Evolutionary conservation across 768 basidiomycete species (phyloP), one percentile per base, ranked within the genome.

Genomic region (Neoboletus magnificus): DNA sequence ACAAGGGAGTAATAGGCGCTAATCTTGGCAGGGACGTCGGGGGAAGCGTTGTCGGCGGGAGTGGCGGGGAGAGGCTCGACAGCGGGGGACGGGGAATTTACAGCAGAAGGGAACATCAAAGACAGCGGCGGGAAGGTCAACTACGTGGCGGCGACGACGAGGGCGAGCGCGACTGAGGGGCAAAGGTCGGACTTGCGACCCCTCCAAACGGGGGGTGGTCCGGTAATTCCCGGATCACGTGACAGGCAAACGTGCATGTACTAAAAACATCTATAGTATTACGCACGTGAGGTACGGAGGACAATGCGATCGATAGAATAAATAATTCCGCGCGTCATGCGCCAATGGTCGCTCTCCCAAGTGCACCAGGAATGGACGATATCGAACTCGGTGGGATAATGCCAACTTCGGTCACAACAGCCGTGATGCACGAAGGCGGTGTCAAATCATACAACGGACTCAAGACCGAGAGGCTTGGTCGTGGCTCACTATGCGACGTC

Each of bases 351-450:
- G 56, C 40, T 55, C 64, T 59, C 11, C 68, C 68, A 27, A 91
- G 74, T 1, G 90, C 89, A 52, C 88, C 75, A 18, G 88, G 86
- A 70, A 93, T 89, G 37, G 88, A 87, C 63, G 87, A 85, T 61
- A 95, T 91, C 58, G 92, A 92, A 62, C 87, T 93, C 0, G 94
- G 92, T 4, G 94, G 94, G 59, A 96, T 97, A 52, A 98, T 77
- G 2, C 96, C 96, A 42, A 95, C 94, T 74, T 99, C 97, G 3
- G 96, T 98, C 52, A 98, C 93, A 23, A 99, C 92, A 18, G 91
- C 96, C 1, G 97, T 96, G 59, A 99, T 94, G 67, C 85, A 89
- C 20, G 82, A 83, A 1, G 95, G 89, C 2, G 96, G 92, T 2
- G 97, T 97, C 42, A 98, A 77, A 71, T 99, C 97, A 66, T 98